These are phyloP conservation scores for Herpetospermum pedunculosum DNA, from an alignment of 306 rosid species.

Conservation along the genomic window DNA sequence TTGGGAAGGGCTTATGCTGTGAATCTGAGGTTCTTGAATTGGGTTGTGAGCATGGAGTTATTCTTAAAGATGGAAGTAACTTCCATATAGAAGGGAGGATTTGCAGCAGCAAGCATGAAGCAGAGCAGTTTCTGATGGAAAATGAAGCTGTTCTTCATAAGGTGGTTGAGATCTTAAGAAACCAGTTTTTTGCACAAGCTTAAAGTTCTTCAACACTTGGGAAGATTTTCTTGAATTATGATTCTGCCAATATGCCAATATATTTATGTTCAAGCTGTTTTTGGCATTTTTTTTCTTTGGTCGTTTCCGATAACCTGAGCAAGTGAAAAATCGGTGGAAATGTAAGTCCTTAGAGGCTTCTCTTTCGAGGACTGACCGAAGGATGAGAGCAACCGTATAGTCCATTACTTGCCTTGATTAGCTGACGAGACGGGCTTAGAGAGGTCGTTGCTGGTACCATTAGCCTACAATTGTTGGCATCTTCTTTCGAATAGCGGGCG, in stretches of 20 bases:
- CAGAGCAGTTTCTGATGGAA: slow-evolving; percentile 34
- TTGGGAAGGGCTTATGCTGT: slow-evolving; percentile 60
- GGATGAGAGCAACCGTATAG: neutral
- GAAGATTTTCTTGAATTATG: neutral
- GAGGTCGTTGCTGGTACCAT: neutral
- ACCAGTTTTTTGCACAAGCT: slow-evolving; percentile 21
- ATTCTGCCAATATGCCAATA: neutral
- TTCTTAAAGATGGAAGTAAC: slow-evolving; percentile 37
- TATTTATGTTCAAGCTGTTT: neutral
- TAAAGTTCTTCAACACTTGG: neutral
- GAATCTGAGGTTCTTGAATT: slow-evolving; percentile 63
- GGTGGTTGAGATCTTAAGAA: slow-evolving; percentile 38
- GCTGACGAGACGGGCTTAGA: neutral
- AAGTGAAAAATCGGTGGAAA: neutral
- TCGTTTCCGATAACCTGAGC: neutral
- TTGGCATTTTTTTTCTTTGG: neutral
- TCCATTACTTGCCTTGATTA: neutral
- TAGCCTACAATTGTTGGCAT: neutral
- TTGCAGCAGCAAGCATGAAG: slow-evolving; percentile 35
- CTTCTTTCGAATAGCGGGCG: neutral
- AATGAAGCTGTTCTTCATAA: slow-evolving; percentile 30
- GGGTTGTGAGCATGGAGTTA: slow-evolving; percentile 61
- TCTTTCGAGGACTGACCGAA: neutral
- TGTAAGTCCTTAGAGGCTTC: neutral
- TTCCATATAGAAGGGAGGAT: slow-evolving; percentile 38